phyloP scores from a whole-genome alignment of 1,284 basidiomycete genomes.

The Trichosporon asahii region DNA sequence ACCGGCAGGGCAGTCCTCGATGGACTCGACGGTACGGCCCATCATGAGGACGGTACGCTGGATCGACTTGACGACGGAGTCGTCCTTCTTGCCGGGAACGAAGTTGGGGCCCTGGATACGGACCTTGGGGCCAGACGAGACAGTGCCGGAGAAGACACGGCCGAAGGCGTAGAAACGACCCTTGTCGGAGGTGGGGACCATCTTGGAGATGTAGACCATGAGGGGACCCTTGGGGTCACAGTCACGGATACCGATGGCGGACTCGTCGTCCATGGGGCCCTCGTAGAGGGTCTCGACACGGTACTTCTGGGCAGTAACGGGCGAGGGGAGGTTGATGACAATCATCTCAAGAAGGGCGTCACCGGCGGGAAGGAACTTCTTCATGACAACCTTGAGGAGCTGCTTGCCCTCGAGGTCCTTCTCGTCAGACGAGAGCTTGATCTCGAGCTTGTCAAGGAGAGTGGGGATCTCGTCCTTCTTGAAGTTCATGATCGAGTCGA shows the following conservation, averaged over 20 bases:
- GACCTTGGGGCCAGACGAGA: conserved; percentile 95
- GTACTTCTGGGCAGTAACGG: conserved; percentile 93
- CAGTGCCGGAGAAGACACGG: conserved; percentile 99
- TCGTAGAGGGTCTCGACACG: conserved; percentile 99
- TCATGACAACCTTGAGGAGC: conserved; percentile 97
- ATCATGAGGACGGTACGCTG: conserved; percentile 99
- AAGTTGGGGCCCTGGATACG: conserved; percentile 99
- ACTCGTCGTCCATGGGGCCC: conserved; percentile 99
- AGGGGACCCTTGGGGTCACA: conserved; percentile 96
- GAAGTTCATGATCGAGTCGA: conserved; percentile 99
- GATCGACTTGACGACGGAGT: conserved; percentile 96
- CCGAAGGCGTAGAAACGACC: conserved; percentile 99
- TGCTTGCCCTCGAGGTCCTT: conserved; percentile 93
- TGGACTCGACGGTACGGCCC: conserved; percentile 98
- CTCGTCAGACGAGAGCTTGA: conserved; percentile 87
- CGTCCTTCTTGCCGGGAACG: conserved; percentile 97
- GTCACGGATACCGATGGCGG: conserved; percentile 96
- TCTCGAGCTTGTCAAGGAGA: conserved; percentile 95
- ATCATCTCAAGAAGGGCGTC: conserved; percentile 99
- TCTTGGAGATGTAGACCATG: conserved; percentile 99
- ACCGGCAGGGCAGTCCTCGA: conserved; percentile 98
- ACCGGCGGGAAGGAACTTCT: conserved; percentile 99
- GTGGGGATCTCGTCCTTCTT: conserved; percentile 85
- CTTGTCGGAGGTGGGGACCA: conserved; percentile 99
- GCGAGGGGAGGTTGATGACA: conserved; percentile 97